Evolutionary conservation across 345 rosid genomes (phyloP), one percentile per base, ranked within the genome.

Genomic region (Salix arbutifolia): DNA sequence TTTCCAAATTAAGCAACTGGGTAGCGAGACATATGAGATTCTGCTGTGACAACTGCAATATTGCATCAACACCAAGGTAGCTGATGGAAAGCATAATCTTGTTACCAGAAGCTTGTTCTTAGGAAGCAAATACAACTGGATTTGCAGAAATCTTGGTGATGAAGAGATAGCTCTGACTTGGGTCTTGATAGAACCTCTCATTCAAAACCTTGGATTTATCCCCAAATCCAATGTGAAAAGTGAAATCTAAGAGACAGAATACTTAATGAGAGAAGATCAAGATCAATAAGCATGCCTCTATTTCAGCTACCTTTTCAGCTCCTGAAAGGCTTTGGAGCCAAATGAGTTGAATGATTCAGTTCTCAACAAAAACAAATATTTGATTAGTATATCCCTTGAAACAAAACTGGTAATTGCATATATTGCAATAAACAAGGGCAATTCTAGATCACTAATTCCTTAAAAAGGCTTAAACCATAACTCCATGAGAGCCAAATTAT

Each of bases 311-410:
- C 74, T 76, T 67, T 81, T 81, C 12, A 76, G 40, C 78, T 81
- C 81, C 7, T 76, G 64, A 73, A 76, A 81, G 78, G 81, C 78
- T 81, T 77, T 77, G 72, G 84, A 53, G 67, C 81, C 72, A 42
- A 70, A 48, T 48, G 50, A 48, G 56, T 28, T 28, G 23, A 72
- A 69, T 64, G 81, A 18, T 44, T 68, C 84, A 46, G 46, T 30
- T 28, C 61, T 81, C 75, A 70, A 69, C 78, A 81, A 70, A 48
- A 16, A 53, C 73, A 64, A 35, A 23, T 7, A 67, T 56, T 67
- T 26, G 25, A 67, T 31, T 5, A 50, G 4, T 25, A n/a, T 14
- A 72, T 18, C 28, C 52, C n/a, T 23, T 21, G 31, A 69, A 46
- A 75, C 26, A 30, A 65, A 5, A 25, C 8, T 30, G 26, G 6